A percentile compares a stretch with the other conserved stretches of the same genome.
phyloP scores from a whole-genome alignment of 345 rosid species.

The Cochlearia excelsa region DNA sequence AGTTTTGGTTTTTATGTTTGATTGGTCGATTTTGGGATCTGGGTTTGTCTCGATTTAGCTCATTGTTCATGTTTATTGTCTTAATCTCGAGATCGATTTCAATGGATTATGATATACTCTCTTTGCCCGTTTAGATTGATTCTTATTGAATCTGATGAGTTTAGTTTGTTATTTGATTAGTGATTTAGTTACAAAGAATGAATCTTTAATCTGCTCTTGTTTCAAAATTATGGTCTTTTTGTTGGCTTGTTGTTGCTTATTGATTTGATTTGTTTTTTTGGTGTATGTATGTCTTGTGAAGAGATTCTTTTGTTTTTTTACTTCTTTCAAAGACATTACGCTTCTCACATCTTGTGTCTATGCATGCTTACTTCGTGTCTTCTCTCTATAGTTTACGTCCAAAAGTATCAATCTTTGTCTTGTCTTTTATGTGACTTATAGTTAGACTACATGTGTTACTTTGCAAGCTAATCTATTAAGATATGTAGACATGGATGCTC shows the following conservation, averaged over 20 bases:
- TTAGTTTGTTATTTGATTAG: no score
- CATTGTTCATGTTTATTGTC: no score
- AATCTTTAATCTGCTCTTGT: no score
- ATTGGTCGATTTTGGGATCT: no score
- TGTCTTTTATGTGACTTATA: neutral
- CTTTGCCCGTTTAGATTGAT: no score
- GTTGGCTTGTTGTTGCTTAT: slow-evolving; percentile 26
- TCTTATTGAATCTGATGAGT: no score
- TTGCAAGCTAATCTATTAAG: neutral
- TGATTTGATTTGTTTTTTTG: neutral
- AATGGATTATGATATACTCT: no score
- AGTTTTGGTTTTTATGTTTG: no score
- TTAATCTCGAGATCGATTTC: no score
- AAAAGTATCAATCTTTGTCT: neutral
- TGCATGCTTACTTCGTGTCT: slow-evolving; percentile 37
- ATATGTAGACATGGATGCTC: slow-evolving; percentile 8
- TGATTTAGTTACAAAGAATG: no score
- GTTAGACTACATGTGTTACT: slow-evolving; percentile 17
- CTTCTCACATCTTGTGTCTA: slow-evolving; percentile 5
- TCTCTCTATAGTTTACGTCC: slow-evolving; percentile 4
- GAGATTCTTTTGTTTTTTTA: slow-evolving; percentile 22
- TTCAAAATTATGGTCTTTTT: no score
- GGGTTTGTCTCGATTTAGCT: no score
- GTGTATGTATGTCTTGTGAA: slow-evolving; percentile 25
- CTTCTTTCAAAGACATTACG: slow-evolving; percentile 18